Percentiles rank a stretch among this genome's conserved stretches.
Evolutionary conservation across 2,329 filamentous ascomycete species (phyloP).

Genomic region (Ceratocystis eucalypticola): DNA sequence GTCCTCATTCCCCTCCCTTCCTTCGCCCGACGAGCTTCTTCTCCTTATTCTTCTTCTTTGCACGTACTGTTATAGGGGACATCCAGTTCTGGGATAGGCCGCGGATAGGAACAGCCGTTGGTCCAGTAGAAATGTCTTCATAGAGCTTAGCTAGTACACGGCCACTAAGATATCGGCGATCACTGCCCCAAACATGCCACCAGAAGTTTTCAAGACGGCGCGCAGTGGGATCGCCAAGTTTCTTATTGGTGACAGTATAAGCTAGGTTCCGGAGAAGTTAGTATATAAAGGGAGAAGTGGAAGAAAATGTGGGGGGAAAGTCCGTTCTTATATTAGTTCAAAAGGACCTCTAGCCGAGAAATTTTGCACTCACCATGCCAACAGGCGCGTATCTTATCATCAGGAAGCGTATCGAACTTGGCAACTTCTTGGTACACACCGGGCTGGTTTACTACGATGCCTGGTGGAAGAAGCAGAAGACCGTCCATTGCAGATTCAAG

Average conservation of each 20-base stretch:
- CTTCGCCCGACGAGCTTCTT: too few species aligned
- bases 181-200: constrained; percentile 52
- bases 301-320: not conserved
- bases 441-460: constrained; percentile 41
- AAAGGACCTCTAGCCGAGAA: not conserved
- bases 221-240: constrained; percentile 47
- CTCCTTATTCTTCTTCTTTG: not conserved
- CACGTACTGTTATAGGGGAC: constrained; percentile 29
- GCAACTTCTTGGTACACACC: constrained; percentile 43
- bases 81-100: constrained; percentile 41
- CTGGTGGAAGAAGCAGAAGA: constrained; percentile 39
- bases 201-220: constrained; percentile 51
- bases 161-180: constrained; percentile 40
- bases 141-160: constrained; percentile 42
- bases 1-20: too few species aligned
- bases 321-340: not conserved
- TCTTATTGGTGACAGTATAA: constrained; percentile 46
- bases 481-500: constrained; percentile 7
- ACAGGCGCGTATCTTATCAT: constrained; percentile 41
- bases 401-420: constrained; percentile 35
- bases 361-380: constrained; percentile 39
- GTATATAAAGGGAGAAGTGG: constrained; percentile 19
- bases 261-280: constrained; percentile 28
- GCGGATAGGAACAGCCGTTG: constrained; percentile 42
- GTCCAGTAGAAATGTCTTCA: constrained; percentile 43